A percentile compares a stretch with the other conserved stretches of the same genome.
Evolutionary conservation across 2,329 filamentous ascomycete species (phyloP).

Genomic region (Metarhizium brunneum): DNA sequence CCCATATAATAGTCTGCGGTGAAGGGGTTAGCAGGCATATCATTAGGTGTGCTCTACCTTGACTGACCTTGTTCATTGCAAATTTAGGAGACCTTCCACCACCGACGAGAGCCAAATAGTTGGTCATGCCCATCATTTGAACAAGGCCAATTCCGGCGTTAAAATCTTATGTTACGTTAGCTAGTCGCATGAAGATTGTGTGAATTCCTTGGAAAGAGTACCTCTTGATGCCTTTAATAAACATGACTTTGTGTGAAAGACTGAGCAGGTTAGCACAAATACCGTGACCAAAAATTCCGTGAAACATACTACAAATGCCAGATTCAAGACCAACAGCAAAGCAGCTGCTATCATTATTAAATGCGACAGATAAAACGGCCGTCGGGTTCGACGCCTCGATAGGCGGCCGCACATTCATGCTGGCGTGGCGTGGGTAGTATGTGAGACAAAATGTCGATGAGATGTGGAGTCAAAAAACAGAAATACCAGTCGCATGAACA

Average conservation of each 20-base stretch:
- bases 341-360: conserved; percentile 76
- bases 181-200: neutral
- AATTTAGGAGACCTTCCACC: conserved; percentile 81
- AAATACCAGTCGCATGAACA: neutral
- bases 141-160: conserved; percentile 74
- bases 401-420: conserved; percentile 82
- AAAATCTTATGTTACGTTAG: conserved; percentile 44
- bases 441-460: neutral
- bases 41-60: neutral
- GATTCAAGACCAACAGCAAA: conserved; percentile 82
- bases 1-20: conserved; percentile 72
- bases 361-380: conserved; percentile 71
- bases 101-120: conserved; percentile 82
- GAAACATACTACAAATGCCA: conserved; percentile 67
- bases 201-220: conserved; percentile 12
- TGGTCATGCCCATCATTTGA: conserved; percentile 79
- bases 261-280: conserved; percentile 28
- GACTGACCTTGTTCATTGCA: conserved; percentile 67
- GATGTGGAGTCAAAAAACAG: neutral
- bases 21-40: neutral
- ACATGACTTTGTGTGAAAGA: conserved; percentile 65
- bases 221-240: conserved; percentile 51
- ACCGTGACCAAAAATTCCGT: neutral
- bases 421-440: conserved; percentile 13
- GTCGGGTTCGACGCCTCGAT: conserved; percentile 70